Conservation (phyloP, 495 filamentous ascomycete species). For the Trichoderma parareesei region DNA sequence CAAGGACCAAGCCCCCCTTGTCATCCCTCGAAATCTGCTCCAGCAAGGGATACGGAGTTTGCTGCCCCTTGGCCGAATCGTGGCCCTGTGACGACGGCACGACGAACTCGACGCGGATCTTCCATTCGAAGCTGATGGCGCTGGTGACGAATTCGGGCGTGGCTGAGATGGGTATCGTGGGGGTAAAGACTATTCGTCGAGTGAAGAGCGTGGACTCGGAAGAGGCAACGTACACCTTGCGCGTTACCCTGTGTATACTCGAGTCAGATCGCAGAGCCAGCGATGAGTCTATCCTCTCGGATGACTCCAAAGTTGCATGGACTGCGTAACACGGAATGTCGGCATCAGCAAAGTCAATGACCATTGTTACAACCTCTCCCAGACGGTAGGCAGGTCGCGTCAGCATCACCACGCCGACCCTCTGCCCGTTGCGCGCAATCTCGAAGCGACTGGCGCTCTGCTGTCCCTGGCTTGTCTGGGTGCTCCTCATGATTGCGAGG, state of each 20-base stretch:
- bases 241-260: constrained; percentile 77
- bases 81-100: constrained; percentile 37
- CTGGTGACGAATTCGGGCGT: constrained; percentile 85
- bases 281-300: constrained; percentile 66
- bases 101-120: constrained; percentile 81
- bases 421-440: constrained; percentile 78
- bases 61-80: constrained; percentile 2
- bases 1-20: constrained; percentile 54
- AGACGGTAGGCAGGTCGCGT: constrained; percentile 86
- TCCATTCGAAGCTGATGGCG: constrained; percentile 79
- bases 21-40: constrained; percentile 66
- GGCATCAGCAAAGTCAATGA: constrained; percentile 69
- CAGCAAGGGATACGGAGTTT: constrained; percentile 31
- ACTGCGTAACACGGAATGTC: constrained; percentile 74
- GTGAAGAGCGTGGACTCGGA: constrained; percentile 78
- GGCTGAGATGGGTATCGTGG: constrained; percentile 68
- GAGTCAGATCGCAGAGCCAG: constrained; percentile 78
- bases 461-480: constrained; percentile 48
- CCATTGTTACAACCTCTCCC: constrained; percentile 75
- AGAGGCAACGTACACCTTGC: constrained; percentile 63
- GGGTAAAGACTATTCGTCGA: constrained; percentile 66
- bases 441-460: constrained; percentile 82
- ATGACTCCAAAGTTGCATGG: constrained; percentile 66
- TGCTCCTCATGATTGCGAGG: constrained; percentile 75
- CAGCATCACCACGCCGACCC: constrained; percentile 80